phyloP scores from a whole-genome alignment of 495 filamentous ascomycete species.

The Penicillium crystallinum region DNA sequence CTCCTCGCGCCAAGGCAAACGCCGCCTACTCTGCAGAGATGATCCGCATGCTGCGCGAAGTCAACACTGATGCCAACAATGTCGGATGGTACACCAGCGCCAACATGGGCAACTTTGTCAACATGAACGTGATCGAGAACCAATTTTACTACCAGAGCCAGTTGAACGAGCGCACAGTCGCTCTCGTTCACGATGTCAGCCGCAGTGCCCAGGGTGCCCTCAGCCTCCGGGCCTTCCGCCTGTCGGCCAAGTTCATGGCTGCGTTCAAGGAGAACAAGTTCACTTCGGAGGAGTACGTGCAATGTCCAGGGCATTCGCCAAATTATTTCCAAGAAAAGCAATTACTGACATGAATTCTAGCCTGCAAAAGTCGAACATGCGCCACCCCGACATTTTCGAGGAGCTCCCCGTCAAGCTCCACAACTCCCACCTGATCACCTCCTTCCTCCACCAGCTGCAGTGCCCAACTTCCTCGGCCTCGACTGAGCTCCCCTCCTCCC shows the following conservation, averaged over 20 bases:
- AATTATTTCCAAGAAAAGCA: not conserved
- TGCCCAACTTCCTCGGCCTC: slow-evolving; percentile 52
- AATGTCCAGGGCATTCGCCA: not conserved
- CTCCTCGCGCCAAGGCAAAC: slow-evolving; percentile 88
- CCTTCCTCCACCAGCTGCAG: slow-evolving; percentile 86
- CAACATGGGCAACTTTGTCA: slow-evolving; percentile 98
- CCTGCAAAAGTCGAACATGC: slow-evolving; percentile 84
- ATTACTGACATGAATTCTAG: slow-evolving; percentile 39
- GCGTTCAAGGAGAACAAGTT: slow-evolving; percentile 96
- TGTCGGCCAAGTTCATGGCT: slow-evolving; percentile 84
- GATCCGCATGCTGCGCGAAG: slow-evolving; percentile 92
- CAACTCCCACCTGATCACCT: slow-evolving; percentile 95
- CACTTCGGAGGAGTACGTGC: slow-evolving; percentile 79
- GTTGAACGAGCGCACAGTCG: slow-evolving; percentile 86
- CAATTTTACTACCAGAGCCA: slow-evolving; percentile 95
- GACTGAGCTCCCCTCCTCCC: slow-evolving; percentile 65
- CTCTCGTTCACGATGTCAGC: slow-evolving; percentile 90
- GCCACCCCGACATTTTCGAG: slow-evolving; percentile 88
- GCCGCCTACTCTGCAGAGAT: slow-evolving; percentile 89
- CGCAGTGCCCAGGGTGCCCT: slow-evolving; percentile 87
- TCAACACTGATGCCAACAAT: slow-evolving; percentile 97
- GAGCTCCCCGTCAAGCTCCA: slow-evolving; percentile 90
- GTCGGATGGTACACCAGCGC: slow-evolving; percentile 98
- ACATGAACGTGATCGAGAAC: slow-evolving; percentile 92
- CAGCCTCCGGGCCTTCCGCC: slow-evolving; percentile 82